A percentile compares a stretch with the other conserved stretches of the same genome.
phyloP scores from a whole-genome alignment of 495 filamentous ascomycete species.

The Annulohypoxylon bovei region DNA sequence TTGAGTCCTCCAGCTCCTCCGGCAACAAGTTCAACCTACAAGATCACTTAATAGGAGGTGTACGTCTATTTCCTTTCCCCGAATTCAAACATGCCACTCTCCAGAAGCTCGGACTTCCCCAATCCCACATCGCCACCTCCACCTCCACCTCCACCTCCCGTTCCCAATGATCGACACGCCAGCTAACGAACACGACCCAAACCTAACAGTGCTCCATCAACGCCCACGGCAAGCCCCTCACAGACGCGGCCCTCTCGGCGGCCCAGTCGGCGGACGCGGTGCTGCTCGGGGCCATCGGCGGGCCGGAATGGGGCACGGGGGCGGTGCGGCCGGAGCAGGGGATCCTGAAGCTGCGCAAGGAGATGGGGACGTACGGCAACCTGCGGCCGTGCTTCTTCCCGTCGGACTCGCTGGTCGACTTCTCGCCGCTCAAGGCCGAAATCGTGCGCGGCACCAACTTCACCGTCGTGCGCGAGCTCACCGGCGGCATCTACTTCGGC shows the following conservation, averaged over 20 bases:
- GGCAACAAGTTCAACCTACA: constrained; percentile 86
- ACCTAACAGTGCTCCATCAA: constrained; percentile 82
- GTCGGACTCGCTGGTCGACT: constrained; percentile 84
- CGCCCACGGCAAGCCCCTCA: constrained; percentile 77
- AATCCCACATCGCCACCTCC: background rate
- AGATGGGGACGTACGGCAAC: constrained; percentile 95
- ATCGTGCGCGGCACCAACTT: constrained; percentile 92
- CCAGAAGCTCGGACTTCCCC: background rate
- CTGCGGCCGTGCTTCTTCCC: constrained; percentile 98
- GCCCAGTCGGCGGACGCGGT: constrained; percentile 93
- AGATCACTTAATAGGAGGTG: constrained; percentile 91
- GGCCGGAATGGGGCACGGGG: constrained; percentile 96
- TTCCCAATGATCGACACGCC: background rate
- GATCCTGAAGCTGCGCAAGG: constrained; percentile 90
- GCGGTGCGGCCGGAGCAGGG: constrained; percentile 93
- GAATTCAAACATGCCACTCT: background rate
- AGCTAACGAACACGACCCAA: background rate
- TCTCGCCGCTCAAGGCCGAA: constrained; percentile 87
- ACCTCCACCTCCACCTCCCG: background rate
- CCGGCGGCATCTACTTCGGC: constrained; percentile 97
- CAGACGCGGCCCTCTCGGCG: constrained; percentile 83
- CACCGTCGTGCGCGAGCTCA: constrained; percentile 93
- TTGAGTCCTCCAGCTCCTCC: constrained; percentile 74
- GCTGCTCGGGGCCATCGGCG: constrained; percentile 93
- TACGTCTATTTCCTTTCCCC: constrained; percentile 60